Percentiles rank a stretch among this genome's conserved stretches.
Conservation (phyloP, 2,329 filamentous ascomycete species). For the Fusarium algeriense region DNA sequence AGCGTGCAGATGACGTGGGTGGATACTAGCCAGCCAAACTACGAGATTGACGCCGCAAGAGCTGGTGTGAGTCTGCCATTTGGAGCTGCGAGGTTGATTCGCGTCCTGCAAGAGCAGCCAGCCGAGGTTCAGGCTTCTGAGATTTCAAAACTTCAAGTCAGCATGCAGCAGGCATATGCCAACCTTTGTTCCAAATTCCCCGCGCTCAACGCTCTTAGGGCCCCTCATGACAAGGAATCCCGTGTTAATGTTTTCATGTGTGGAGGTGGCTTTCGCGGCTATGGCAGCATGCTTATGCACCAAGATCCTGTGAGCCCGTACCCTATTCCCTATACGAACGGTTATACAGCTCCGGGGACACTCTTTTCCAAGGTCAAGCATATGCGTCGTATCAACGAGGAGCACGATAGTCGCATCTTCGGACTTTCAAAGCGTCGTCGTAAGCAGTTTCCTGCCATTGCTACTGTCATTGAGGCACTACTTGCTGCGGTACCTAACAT, state of each 20-base stretch:
- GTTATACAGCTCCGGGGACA: slow-evolving; percentile 74
- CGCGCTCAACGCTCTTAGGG: slow-evolving; percentile 57
- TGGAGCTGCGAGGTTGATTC: slow-evolving; percentile 69
- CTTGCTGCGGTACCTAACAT: slow-evolving; percentile 77
- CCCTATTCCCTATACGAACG: slow-evolving; percentile 85
- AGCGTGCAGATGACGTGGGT: slow-evolving; percentile 76
- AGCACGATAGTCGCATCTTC: slow-evolving; percentile 70
- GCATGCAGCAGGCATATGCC: slow-evolving; percentile 71
- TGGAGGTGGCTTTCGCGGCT: slow-evolving; percentile 90
- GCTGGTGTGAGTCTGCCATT: slow-evolving; percentile 71
- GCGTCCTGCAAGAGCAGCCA: slow-evolving; percentile 59
- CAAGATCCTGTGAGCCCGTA: slow-evolving; percentile 80
- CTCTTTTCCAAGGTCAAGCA: slow-evolving; percentile 68
- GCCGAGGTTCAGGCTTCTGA: slow-evolving; percentile 59
- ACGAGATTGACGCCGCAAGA: slow-evolving; percentile 66
- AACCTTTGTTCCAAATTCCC: slow-evolving; percentile 64
- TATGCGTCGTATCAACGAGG: slow-evolving; percentile 65
- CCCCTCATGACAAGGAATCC: slow-evolving; percentile 51
- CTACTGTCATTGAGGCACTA: slow-evolving; percentile 82
- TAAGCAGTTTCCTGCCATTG: slow-evolving; percentile 85
- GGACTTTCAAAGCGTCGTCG: slow-evolving; percentile 85
- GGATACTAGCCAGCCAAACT: slow-evolving; percentile 60
- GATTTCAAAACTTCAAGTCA: slow-evolving; percentile 65
- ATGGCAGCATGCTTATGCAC: slow-evolving; percentile 90
- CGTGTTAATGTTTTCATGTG: slow-evolving; percentile 84